A percentile compares a stretch with the other conserved stretches of the same genome.
These are phyloP conservation scores for Saturnispora halmiae DNA, from an alignment of 805 yeast genomes.

Conservation along the genomic window DNA sequence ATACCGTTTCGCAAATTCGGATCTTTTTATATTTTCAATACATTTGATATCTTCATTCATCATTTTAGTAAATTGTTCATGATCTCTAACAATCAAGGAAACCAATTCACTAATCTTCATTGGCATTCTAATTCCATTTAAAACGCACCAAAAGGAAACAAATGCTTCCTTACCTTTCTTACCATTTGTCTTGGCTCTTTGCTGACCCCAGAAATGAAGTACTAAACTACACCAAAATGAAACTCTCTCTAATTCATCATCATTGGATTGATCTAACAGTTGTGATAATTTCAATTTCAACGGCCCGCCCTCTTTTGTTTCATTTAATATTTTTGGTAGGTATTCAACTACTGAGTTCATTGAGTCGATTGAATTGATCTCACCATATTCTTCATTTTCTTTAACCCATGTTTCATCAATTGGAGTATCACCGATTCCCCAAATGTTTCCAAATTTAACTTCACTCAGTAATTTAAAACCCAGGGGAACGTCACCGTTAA, in stretches of 20 bases:
- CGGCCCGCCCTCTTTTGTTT: not conserved
- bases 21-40: constrained; percentile 33
- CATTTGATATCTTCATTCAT: constrained; percentile 16
- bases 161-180: constrained; percentile 21
- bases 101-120: constrained; percentile 45
- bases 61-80: constrained; percentile 20
- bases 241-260: constrained; percentile 18
- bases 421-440: constrained; percentile 33
- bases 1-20: constrained; percentile 47
- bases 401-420: constrained; percentile 17
- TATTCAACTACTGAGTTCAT: constrained; percentile 17
- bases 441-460: constrained; percentile 50
- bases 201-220: constrained; percentile 40
- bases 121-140: constrained; percentile 65
- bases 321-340: constrained; percentile 13
- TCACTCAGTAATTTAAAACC: constrained; percentile 54
- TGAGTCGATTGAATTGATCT: constrained; percentile 14
- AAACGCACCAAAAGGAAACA: constrained; percentile 44
- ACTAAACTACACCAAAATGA: constrained; percentile 41
- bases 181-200: constrained; percentile 23
- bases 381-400: constrained; percentile 8
- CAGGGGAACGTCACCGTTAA: constrained; percentile 49
- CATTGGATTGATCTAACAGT: not conserved
- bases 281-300: constrained; percentile 15
- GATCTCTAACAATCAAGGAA: constrained; percentile 34